Base-by-base conservation (phyloP, 148 eudicot species). In the Dysphania ambrosioides region DNA sequence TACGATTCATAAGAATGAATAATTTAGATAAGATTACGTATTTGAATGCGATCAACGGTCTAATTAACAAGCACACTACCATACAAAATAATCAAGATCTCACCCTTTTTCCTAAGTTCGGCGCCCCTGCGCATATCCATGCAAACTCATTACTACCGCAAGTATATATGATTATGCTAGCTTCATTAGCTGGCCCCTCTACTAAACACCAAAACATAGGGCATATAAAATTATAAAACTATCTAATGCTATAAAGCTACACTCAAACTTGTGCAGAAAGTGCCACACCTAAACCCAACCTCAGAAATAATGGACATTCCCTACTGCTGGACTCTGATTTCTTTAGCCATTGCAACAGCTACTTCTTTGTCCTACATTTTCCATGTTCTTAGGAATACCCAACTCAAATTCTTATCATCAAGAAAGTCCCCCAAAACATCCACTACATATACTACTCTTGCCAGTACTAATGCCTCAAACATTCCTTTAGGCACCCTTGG, bases 401-500 rank as follows among this genome's bases (percentile, higher is more conserved):
- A 36, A 68, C 59, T 61, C 47, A 72, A 66, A 64, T 24, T 66
- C 34, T 26, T 31, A 67, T 34, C 55, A 44, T 57, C 29, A 44
- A 72, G 41, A n/a, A 36, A 40, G 23, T 65, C 19, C n/a, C 35
- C 34, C 11, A 53, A 62, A 35, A 19, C 40, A 62, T 12, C 41
- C 35, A 32, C 3, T 70, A 70, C 11, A 18, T 1, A 57, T n/a
- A n/a, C 61, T 57, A 10, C 47, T 42, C 2, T 11, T 42, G 13
- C 12, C 13, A 44, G 51, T 44, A 9, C 49, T 32, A 63, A 40
- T 31, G 19, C 10, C 1, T 13, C 58, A 30, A 30, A 1, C 7
- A 78, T 83, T 34, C 97, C 95, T 24, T 53, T 62, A 49, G 98
- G 98, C 30, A 76, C 82, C 68, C 79, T 88, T 53, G 98, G 98